Conservation (phyloP, 495 filamentous ascomycete species). For the Penicillium atrosanguineum region DNA sequence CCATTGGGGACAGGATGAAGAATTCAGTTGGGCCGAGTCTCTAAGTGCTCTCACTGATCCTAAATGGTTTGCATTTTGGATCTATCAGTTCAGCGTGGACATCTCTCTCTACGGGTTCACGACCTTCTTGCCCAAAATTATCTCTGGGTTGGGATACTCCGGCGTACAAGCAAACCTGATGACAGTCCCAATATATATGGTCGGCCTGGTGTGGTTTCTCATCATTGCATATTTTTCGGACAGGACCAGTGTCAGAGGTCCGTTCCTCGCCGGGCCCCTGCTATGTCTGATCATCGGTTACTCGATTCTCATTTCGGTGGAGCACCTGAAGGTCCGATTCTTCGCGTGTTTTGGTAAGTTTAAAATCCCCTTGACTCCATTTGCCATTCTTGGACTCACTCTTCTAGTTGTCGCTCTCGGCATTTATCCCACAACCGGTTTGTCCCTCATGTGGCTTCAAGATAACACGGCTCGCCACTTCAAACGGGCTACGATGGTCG, state of each 20-base stretch:
- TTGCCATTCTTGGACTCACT: not conserved
- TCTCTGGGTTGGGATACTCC: conserved; percentile 11
- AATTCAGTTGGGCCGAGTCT: conserved; percentile 8
- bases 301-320: conserved; percentile 15
- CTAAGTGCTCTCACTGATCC: conserved; percentile 8
- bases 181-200: conserved; percentile 13
- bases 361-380: not conserved
- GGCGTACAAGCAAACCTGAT: conserved; percentile 11
- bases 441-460: conserved; percentile 18
- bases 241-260: conserved; percentile 5
- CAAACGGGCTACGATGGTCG: conserved; percentile 18
- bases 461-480: conserved; percentile 19
- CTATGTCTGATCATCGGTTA: conserved; percentile 16
- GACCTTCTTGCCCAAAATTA: conserved; percentile 8
- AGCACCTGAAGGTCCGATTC: conserved; percentile 9
- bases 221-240: conserved; percentile 10
- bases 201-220: conserved; percentile 10
- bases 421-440: conserved; percentile 16
- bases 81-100: conserved; percentile 14
- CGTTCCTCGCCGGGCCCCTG: conserved; percentile 13
- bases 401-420: conserved; percentile 10
- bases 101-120: conserved; percentile 13
- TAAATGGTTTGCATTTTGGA: conserved; percentile 16
- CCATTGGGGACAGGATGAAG: conserved; percentile 11
- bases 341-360: conserved; percentile 16